Base-by-base conservation (phyloP, 169 alveolate genomes). In the Plasmodium fragile region DNA sequence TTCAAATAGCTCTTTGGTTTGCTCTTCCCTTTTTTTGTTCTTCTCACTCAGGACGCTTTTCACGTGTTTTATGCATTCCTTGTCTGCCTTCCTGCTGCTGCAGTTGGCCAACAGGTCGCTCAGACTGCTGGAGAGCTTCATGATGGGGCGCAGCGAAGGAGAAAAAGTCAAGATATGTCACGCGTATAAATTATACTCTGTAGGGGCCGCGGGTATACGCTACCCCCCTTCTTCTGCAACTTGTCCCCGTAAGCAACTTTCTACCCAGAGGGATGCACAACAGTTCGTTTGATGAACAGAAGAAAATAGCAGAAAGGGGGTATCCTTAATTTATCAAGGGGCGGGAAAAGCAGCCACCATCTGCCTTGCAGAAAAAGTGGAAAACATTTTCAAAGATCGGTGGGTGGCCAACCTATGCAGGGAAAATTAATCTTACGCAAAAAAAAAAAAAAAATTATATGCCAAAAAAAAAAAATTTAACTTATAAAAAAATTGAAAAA, bases 1-100 rank as follows among this genome's bases (percentile, higher is more conserved):
- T 43, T 84, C 77, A 65, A 84, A 84, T 13, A 84, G 13, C 25
- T 84, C 84, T 39, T 73, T 73, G 4, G 65, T 43, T 70, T 84
- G 69, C 39, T 73, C 43, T 22, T 73, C 83, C 5, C 69, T 84
- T 71, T 45, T 84, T 10, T 36, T 84, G 4, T 52, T 25, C 10
- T 84, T 53, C 30, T 55, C 41, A 2, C 34, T 84, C n/a, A 82
- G 43, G 13, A 82, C 22, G 30, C 11, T 30, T 28, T 82, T 82
- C 28, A 82, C 18, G 3, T 65, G 28, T 52, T 22, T 1, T 55
- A 81, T 4, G 22, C 16, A 32, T 5, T 81, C 90, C 71, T 81
- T 41, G 25, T 65, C 30, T 25, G 43, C 52, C 43, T 52, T 69
- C 34, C 41, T 80, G 52, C 22, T 59, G 41, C 52, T 52, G 39